These are phyloP conservation scores for Fraxinus excelsior DNA, from an alignment of 257 asterid genomes.

Conservation along the genomic window DNA sequence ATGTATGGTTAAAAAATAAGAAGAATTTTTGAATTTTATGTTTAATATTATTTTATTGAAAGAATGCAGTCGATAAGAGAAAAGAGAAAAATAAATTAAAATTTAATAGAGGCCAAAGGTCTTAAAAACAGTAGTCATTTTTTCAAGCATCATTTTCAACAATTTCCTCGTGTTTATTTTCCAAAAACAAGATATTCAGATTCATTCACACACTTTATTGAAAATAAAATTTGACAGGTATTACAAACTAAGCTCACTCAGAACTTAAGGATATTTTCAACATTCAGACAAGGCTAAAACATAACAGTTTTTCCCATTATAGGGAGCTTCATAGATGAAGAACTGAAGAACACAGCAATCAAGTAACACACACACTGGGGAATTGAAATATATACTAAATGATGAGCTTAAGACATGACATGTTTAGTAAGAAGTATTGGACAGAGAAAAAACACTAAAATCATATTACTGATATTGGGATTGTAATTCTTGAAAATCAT, in stretches of 20 bases:
- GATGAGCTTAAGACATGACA: background rate
- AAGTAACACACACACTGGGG: background rate
- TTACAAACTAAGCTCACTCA: constrained; percentile 27
- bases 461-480: background rate
- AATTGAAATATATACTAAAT: background rate
- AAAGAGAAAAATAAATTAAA: too few species aligned
- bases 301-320: constrained; percentile 14
- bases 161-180: too few species aligned
- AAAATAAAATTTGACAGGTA: background rate
- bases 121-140: too few species aligned
- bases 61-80: too few species aligned
- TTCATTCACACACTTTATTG: too few species aligned
- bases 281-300: constrained; percentile 52
- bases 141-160: too few species aligned
- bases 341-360: background rate
- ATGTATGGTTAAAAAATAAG: too few species aligned
- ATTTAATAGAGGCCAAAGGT: too few species aligned
- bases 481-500: constrained; percentile 25
- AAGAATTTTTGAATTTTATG: too few species aligned
- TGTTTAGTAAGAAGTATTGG: background rate
- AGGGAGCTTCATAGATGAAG: constrained; percentile 14
- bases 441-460: background rate
- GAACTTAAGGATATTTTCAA: constrained; percentile 21
- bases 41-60: too few species aligned
- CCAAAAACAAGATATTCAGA: too few species aligned